Evolutionary conservation across 78 protist genomes (phyloP).

Genomic region (Isochrysis galbana): DNA sequence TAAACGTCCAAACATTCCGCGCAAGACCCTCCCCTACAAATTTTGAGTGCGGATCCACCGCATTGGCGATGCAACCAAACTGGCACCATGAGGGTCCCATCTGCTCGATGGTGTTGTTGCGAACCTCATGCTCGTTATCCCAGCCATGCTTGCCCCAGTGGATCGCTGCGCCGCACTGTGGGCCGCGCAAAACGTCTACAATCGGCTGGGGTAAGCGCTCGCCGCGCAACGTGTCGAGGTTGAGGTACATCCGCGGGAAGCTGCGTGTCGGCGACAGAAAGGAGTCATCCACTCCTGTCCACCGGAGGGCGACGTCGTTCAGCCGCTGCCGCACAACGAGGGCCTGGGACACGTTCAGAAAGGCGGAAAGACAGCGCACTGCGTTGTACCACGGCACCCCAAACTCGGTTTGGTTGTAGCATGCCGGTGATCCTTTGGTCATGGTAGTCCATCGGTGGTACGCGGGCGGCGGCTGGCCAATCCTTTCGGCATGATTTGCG

Average conservation of each 20-base stretch:
- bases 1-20: no score
- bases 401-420: not conserved
- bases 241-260: not conserved
- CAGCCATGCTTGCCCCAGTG: not conserved
- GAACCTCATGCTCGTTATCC: not conserved
- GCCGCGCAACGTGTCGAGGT: not conserved
- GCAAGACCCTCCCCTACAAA: no score
- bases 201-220: not conserved
- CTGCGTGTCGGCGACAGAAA: not conserved
- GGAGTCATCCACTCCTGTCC: not conserved
- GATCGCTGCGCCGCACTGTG: not conserved
- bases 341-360: not conserved
- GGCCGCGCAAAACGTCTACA: not conserved
- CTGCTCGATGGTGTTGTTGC: not conserved
- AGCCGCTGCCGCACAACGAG: not conserved
- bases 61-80: no score
- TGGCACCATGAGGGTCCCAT: no score
- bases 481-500: not conserved
- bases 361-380: not conserved
- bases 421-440: not conserved
- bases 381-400: not conserved
- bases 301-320: not conserved
- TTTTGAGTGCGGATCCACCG: no score
- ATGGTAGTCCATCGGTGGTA: not conserved
- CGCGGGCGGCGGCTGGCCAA: not conserved